phyloP scores from a whole-genome alignment of 1,284 basidiomycete genomes.

The Leccinum subrobustum region DNA sequence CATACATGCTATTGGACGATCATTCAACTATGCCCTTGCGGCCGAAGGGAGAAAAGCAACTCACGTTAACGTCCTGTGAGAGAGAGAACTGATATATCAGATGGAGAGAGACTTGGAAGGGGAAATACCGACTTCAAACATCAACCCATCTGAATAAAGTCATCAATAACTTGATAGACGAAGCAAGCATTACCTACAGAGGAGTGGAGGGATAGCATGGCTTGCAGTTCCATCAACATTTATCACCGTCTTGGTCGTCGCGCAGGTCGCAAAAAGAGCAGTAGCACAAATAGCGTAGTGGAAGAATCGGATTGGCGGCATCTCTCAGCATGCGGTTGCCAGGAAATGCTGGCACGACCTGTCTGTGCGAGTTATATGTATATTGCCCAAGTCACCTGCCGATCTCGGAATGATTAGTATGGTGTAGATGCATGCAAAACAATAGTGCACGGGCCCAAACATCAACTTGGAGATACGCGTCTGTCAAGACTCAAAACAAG shows the following conservation, averaged over 20 bases:
- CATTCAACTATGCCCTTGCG: not conserved
- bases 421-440: not conserved
- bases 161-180: slow-evolving; percentile 4
- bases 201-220: slow-evolving; percentile 49
- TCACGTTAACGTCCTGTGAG: slow-evolving; percentile 50
- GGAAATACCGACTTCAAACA: slow-evolving; percentile 49
- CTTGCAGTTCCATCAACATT: slow-evolving; percentile 44
- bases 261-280: slow-evolving; percentile 1
- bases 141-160: slow-evolving; percentile 45
- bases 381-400: not conserved
- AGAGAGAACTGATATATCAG: not conserved
- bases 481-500: not conserved
- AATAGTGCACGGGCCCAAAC: not conserved
- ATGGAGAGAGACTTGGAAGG: not conserved
- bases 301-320: not conserved
- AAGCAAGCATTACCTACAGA: slow-evolving; percentile 42
- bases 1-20: slow-evolving; percentile 41
- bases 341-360: not conserved
- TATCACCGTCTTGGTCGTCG: slow-evolving; percentile 36
- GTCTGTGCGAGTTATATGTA: not conserved
- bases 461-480: not conserved
- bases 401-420: not conserved
- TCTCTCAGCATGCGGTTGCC: not conserved
- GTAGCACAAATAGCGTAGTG: not conserved
- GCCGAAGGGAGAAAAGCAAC: slow-evolving; percentile 21